phyloP scores from a whole-genome alignment of 78 protist genomes.

The Planoprotostelium fungivorum region DNA sequence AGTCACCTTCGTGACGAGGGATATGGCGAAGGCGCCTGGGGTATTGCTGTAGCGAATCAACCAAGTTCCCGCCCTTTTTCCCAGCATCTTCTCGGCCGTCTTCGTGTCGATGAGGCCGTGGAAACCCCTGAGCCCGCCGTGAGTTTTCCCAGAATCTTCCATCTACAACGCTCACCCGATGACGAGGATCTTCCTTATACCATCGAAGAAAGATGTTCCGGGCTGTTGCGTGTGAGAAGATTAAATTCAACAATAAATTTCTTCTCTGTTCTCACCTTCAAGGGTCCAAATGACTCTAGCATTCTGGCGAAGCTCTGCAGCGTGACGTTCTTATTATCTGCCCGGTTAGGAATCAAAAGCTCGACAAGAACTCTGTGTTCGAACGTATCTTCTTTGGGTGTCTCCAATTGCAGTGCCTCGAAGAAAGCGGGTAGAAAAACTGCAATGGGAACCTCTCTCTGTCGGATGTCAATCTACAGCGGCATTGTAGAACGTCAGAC shows the following conservation, averaged over 20 bases:
- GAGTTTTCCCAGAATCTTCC: background rate
- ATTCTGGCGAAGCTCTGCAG: background rate
- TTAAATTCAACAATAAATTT: background rate
- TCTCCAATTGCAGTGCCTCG: background rate
- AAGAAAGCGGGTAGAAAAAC: background rate
- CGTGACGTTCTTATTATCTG: background rate
- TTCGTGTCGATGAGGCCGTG: background rate
- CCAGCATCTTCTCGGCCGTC: background rate
- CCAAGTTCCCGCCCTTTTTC: background rate
- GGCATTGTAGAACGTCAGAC: background rate
- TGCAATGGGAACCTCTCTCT: background rate
- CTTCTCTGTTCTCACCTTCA: background rate
- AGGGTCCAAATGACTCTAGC: background rate
- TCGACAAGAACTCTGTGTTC: background rate
- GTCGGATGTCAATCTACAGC: background rate
- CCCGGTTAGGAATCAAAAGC: background rate
- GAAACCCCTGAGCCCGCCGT: background rate
- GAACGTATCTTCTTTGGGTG: background rate
- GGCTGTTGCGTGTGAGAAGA: background rate
- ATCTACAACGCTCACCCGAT: background rate
- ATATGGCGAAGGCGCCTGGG: background rate
- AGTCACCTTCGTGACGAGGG: background rate
- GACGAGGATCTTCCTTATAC: background rate
- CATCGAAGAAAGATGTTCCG: background rate
- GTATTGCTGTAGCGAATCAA: background rate